Evolutionary conservation across 805 yeast species (phyloP).

Genomic region (Yarrowia bubula): DNA sequence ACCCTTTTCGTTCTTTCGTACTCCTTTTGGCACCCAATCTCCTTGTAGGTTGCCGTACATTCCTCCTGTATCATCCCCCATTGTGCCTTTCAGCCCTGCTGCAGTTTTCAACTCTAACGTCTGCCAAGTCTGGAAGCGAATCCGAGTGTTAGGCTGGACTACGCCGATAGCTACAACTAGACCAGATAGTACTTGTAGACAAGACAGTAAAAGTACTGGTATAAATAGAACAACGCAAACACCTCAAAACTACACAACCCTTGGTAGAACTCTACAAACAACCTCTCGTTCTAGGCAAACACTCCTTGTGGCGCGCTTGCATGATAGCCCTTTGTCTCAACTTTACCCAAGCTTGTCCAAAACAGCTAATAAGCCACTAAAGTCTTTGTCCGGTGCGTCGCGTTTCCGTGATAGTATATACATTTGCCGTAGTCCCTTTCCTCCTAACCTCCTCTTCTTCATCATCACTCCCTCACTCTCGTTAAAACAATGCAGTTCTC

Average conservation of each 20-base stretch:
- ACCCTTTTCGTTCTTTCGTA: not conserved
- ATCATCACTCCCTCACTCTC: constrained; percentile 9
- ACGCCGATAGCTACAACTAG: too few relatives aligned
- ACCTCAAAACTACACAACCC: not conserved
- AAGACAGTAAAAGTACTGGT: too few relatives aligned
- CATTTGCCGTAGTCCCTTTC: not conserved
- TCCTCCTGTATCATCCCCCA: constrained; percentile 10
- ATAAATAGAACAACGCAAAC: too few relatives aligned
- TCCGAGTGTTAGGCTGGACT: not conserved
- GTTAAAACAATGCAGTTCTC: constrained; percentile 14
- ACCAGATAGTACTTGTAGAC: too few relatives aligned
- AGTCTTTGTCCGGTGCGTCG: constrained; percentile 13
- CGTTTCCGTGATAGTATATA: constrained; percentile 1
- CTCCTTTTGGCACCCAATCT: not conserved
- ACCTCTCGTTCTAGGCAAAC: not conserved
- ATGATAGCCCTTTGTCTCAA: not conserved
- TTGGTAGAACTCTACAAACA: not conserved
- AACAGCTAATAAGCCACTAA: constrained; percentile 1
- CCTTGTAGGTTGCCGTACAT: constrained; percentile 12
- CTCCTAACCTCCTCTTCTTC: constrained; percentile 14
- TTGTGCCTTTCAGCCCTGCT: constrained; percentile 23
- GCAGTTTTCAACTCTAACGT: not conserved
- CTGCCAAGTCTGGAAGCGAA: constrained; percentile 10
- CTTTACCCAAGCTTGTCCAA: not conserved
- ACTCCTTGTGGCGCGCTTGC: constrained; percentile 10